A percentile compares a stretch with the other conserved stretches of the same genome.
These are phyloP conservation scores for Neofusicoccum parvum DNA, from an alignment of 2,329 filamentous ascomycete species.

Conservation along the genomic window DNA sequence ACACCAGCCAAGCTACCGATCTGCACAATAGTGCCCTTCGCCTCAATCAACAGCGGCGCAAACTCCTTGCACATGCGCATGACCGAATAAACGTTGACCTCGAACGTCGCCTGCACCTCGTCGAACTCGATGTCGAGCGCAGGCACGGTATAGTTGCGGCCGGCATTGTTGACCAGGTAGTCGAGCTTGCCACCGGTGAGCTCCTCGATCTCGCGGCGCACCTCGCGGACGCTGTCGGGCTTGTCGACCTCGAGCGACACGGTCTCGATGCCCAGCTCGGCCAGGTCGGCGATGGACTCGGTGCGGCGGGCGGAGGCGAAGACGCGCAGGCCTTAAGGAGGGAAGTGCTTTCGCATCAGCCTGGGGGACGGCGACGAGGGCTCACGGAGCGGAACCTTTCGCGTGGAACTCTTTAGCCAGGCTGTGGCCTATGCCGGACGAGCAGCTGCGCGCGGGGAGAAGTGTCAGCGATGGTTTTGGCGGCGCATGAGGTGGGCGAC, in stretches of 20 bases:
- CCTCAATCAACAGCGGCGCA: constrained; percentile 53
- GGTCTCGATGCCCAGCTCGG: constrained; percentile 55
- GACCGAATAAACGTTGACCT: constrained; percentile 60
- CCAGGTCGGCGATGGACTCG: constrained; percentile 51
- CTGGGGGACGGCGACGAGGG: not conserved
- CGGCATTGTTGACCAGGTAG: constrained; percentile 62
- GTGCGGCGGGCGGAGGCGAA: constrained; percentile 60
- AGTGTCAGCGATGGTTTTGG: not conserved
- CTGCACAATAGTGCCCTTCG: constrained; percentile 49
- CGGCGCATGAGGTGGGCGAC: not conserved
- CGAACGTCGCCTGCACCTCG: constrained; percentile 52
- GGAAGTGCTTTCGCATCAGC: not conserved
- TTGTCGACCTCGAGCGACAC: constrained; percentile 57
- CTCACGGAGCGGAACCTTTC: constrained; percentile 33
- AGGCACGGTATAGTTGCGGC: constrained; percentile 59
- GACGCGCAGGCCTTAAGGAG: constrained; percentile 52
- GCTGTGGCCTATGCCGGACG: constrained; percentile 60
- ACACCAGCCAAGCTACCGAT: constrained; percentile 49
- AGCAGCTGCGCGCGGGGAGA: constrained; percentile 40
- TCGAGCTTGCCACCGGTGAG: constrained; percentile 55
- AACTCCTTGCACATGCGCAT: constrained; percentile 62
- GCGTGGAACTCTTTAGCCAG: constrained; percentile 60
- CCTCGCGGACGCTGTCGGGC: constrained; percentile 50
- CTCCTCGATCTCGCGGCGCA: constrained; percentile 50
- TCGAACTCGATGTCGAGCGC: constrained; percentile 57